These are phyloP conservation scores for Starmera amethionina DNA, from an alignment of 805 yeast genomes.

Conservation along the genomic window DNA sequence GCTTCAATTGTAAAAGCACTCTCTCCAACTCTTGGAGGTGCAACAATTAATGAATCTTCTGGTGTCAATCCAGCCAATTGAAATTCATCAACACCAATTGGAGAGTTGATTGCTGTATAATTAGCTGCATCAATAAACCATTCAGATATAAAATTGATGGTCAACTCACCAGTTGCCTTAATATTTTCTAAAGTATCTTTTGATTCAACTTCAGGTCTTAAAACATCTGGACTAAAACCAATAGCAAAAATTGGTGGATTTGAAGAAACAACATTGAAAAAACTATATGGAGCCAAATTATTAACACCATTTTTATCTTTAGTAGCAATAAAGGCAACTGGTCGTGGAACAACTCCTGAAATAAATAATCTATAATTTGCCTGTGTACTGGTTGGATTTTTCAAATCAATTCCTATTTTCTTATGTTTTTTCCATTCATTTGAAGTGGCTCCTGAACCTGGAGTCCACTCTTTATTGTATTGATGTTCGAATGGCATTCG, in stretches of 20 bases:
- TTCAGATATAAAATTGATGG: slow-evolving; percentile 49
- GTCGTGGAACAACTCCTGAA: slow-evolving; percentile 50
- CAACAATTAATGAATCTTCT: slow-evolving; percentile 31
- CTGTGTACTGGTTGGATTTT: slow-evolving; percentile 10
- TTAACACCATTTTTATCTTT: slow-evolving; percentile 29
- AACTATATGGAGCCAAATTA: slow-evolving; percentile 57
- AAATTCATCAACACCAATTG: slow-evolving; percentile 46
- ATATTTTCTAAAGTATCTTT: slow-evolving; percentile 45
- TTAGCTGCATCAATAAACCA: slow-evolving; percentile 62
- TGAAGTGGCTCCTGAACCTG: slow-evolving; percentile 22
- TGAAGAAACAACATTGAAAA: slow-evolving; percentile 32
- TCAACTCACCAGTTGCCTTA: slow-evolving; percentile 40
- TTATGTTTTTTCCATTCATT: slow-evolving; percentile 21
- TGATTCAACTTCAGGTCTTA: slow-evolving; percentile 8
- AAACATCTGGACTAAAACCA: slow-evolving; percentile 32
- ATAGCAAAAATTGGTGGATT: slow-evolving; percentile 53
- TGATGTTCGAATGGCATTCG: background rate
- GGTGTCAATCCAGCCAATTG: slow-evolving; percentile 43
- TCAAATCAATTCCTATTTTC: slow-evolving; percentile 41
- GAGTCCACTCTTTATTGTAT: slow-evolving; percentile 15
- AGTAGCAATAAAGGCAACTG: slow-evolving; percentile 49
- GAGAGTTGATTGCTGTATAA: slow-evolving; percentile 35
- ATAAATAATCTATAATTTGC: slow-evolving; percentile 41
- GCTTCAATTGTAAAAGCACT: slow-evolving; percentile 52
- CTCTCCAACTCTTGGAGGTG: slow-evolving; percentile 50